These are phyloP conservation scores for Saturnispora kantuleensis DNA, from an alignment of 805 yeast genomes.

Conservation along the genomic window DNA sequence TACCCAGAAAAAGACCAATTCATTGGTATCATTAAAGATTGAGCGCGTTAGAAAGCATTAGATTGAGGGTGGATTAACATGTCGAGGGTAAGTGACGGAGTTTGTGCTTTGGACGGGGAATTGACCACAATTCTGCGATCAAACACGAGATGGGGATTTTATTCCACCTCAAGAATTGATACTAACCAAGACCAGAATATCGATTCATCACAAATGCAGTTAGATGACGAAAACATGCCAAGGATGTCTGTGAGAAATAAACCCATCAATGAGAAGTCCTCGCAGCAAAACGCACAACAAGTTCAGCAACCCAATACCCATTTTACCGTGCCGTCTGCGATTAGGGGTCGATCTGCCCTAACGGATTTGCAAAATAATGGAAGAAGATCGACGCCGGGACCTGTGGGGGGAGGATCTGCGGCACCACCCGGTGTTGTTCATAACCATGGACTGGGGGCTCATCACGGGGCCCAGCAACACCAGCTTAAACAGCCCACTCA, in stretches of 20 bases:
- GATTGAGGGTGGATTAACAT: too few relatives aligned
- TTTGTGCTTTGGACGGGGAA: too few relatives aligned
- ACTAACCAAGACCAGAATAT: constrained; percentile 4
- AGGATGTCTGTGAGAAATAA: constrained; percentile 13
- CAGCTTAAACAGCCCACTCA: constrained; percentile 44
- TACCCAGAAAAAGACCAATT: too few relatives aligned
- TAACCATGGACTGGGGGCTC: constrained; percentile 8
- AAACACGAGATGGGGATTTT: not conserved
- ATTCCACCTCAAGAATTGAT: not conserved
- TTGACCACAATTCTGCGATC: too few relatives aligned
- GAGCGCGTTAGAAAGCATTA: too few relatives aligned
- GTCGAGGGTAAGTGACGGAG: too few relatives aligned
- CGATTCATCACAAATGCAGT: constrained; percentile 23
- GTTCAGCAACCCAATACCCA: constrained; percentile 6
- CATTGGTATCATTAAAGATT: too few relatives aligned
- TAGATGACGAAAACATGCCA: constrained; percentile 24
- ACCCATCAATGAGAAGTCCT: not conserved
- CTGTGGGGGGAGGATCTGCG: not conserved
- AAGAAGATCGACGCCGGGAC: constrained; percentile 1
- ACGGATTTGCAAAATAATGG: constrained; percentile 20
- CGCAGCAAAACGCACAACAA: constrained; percentile 11
- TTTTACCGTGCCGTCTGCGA: constrained; percentile 5
- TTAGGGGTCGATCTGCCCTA: constrained; percentile 21
- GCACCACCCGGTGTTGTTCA: constrained; percentile 1
- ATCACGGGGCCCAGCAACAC: constrained; percentile 27